Percentiles rank a stretch among this genome's conserved stretches.
Evolutionary conservation across 352 stramenopile species (phyloP).

Genomic region (Pythium guiyangense): DNA sequence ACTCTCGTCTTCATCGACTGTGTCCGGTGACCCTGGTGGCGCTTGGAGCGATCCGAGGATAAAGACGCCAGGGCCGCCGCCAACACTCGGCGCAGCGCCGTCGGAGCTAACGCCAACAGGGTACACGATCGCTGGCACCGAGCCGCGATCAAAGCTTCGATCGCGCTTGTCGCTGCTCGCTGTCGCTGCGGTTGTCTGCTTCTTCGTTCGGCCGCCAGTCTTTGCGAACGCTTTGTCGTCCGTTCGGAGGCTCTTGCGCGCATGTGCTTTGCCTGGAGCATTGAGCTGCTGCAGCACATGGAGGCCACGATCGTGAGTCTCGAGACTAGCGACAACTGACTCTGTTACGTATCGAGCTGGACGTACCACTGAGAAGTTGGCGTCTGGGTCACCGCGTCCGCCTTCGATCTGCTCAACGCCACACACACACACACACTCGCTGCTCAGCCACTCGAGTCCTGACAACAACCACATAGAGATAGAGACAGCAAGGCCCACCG

Average conservation of each 20-base stretch:
- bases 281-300: conserved; percentile 4
- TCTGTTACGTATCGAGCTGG: too few species aligned
- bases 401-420: conserved; percentile 53
- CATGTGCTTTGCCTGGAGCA: background rate
- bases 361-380: conserved; percentile 54
- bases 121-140: conserved; percentile 12
- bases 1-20: conserved; percentile 31
- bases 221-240: background rate
- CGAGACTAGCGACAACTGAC: too few species aligned
- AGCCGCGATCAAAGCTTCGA: conserved; percentile 32
- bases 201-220: background rate
- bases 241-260: background rate
- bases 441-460: too few species aligned
- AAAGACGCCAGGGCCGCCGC: background rate
- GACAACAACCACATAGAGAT: background rate
- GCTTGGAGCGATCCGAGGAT: background rate
- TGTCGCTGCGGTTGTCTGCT: conserved; percentile 7
- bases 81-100: background rate
- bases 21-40: background rate
- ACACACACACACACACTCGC: background rate
- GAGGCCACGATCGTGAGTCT: too few species aligned
- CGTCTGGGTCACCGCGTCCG: conserved; percentile 55
- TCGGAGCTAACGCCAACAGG: background rate
- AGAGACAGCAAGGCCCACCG: conserved; percentile 24
- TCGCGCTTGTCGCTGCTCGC: conserved; percentile 23